Conservation (phyloP, 1,139 yeast species). For the Hansenula sp. region DNA sequence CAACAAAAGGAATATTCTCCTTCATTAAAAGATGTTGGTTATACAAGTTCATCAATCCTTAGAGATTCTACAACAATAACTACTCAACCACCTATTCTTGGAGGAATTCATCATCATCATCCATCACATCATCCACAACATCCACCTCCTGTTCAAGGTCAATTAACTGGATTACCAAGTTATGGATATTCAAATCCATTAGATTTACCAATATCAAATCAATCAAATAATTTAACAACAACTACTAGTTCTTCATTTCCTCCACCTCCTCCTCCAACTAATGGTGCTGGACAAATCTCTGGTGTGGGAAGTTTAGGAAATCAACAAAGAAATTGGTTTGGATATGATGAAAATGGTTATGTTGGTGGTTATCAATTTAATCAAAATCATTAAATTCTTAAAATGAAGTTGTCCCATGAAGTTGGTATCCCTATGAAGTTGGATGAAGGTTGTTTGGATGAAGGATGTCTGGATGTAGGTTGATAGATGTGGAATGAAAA, state of each 20-base stretch:
- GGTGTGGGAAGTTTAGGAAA: background rate
- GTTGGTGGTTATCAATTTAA: conserved; percentile 1
- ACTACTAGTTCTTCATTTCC: conserved; percentile 1
- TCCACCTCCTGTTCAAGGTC: no score
- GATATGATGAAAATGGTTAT: conserved; percentile 3
- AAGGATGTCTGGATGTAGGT: no score
- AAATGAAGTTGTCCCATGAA: no score
- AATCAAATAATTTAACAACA: no score
- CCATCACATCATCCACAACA: conserved; percentile 5
- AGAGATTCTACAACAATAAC: conserved; percentile 13
- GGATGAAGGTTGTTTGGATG: no score
- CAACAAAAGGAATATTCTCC: conserved; percentile 1
- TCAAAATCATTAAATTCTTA: conserved; percentile 1
- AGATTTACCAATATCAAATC: no score
- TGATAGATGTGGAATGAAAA: no score
- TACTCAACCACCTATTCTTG: conserved; percentile 6
- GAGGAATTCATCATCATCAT: conserved; percentile 13
- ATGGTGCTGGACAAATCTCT: background rate
- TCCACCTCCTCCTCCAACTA: background rate
- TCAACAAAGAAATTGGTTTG: conserved; percentile 6
- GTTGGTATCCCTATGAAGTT: no score
- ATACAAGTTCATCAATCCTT: background rate
- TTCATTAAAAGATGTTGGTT: background rate
- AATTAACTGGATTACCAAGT: no score
- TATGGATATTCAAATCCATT: no score